Conservation (phyloP, 2,329 filamentous ascomycete species). For the Triangularia setosa region DNA sequence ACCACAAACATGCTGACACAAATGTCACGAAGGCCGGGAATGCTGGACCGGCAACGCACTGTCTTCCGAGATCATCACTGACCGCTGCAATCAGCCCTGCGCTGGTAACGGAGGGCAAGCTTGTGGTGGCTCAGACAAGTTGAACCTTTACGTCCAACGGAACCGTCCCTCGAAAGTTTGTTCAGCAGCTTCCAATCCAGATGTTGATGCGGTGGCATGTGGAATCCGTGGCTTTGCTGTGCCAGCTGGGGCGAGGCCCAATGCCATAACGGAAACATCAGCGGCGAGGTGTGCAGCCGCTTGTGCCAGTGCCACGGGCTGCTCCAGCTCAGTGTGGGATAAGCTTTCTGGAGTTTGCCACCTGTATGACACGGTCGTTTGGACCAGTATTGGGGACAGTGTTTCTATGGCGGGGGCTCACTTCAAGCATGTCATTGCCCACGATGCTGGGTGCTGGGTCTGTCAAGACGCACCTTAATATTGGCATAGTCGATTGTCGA, state of each 20-base stretch:
- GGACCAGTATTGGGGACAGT: neutral
- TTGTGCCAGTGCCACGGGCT: neutral
- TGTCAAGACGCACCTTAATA: neutral
- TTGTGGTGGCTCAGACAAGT: neutral
- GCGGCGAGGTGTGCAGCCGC: neutral
- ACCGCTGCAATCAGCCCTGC: neutral
- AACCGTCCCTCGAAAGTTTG: neutral
- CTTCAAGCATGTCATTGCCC: neutral
- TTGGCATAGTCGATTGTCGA: no score
- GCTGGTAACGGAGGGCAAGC: neutral
- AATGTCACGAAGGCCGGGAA: neutral
- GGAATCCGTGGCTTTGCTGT: neutral
- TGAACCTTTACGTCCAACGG: neutral
- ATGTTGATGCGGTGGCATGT: neutral
- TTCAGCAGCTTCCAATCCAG: neutral
- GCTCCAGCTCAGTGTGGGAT: neutral
- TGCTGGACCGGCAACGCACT: constrained; percentile 1
- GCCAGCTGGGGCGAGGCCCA: neutral
- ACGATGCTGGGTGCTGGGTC: neutral
- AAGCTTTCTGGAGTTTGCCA: neutral
- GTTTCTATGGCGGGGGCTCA: neutral
- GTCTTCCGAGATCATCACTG: neutral
- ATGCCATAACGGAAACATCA: neutral
- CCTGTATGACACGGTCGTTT: neutral
- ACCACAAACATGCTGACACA: neutral